Evolutionary conservation across 129 eudicot species (phyloP), one percentile per base, ranked within the genome.

Genomic region (Arctium lappa): DNA sequence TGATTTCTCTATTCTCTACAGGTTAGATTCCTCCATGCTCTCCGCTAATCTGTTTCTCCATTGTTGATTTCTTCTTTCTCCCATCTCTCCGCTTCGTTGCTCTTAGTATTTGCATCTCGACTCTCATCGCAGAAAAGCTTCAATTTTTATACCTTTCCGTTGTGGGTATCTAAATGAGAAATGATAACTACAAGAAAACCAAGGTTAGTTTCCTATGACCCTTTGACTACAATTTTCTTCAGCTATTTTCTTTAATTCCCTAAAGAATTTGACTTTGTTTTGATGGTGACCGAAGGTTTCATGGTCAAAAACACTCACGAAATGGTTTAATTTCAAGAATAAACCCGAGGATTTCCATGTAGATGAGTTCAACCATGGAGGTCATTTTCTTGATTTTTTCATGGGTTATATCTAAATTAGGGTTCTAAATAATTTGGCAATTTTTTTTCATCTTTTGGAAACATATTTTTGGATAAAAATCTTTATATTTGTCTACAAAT

Each of bases 301-400:
- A 82, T 94, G 94, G 98, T 81, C 97, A 4, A 92, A 92, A 87
- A 78, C 88, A 42, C 85, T 95, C 85, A 94, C 91, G 91, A 94
- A 94, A 84, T 94, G 98, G 97, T 86, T 94, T 86, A 94, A 91
- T 69, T 84, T 92, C 89, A 91, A 88, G 94, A 89, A 82, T 82
- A 92, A 92, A 85, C 88, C 91, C 75, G 94, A 88, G 83, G 97
- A 94, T 68, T 92, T 92, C 80, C 97, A 91, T 84, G 97, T 92
- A 37, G 96, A 92, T 82, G 90, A 88, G 42, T 69, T 91, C 78
- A 84, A 74, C 39, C 81, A 76, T 71, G 86, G 72, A 94, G 97
- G 98, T 94, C 34, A 63, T 39, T 22, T 75, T 48, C 37, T 15
- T 69, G 40, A 38, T 38, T 38, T 38, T 3, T 38, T 38, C 42